Evolutionary conservation across 2,329 filamentous ascomycete genomes (phyloP), one percentile per base, ranked within the genome.

Genomic region (Fusarium pseudoanthophilum): DNA sequence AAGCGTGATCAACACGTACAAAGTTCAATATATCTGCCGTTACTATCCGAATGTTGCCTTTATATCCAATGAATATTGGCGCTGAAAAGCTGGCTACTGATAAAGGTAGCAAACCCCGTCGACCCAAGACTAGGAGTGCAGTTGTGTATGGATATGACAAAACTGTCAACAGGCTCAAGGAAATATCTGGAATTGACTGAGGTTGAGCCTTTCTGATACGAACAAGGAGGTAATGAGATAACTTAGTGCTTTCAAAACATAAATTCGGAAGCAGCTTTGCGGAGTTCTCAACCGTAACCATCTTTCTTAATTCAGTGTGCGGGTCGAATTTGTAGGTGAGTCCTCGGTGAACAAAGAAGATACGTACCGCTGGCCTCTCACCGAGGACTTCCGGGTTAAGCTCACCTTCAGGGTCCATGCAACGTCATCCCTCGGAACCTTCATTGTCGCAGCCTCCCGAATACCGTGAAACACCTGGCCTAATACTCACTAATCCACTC

Each of bases 361-460:
- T 72, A 77, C 75, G 75, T 76, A 77, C 70, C 51, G 7, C 7
- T 7, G 18, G 11, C 6, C 26, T 42, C 62, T 72, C 68, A 74
- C 67, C 66, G 72, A 73, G 39, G 42, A 40, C 57, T 57, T 51
- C 53, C 57, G 49, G 62, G 67, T 63, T 68, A 68, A 61, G 55
- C 28, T 70, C 60, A 57, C 63, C 52, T 62, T 42, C 62, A 60
- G 56, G 62, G 67, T 64, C 58, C 60, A 63, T 76, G 74, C 74
- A 80, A 80, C 79, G 78, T 80, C 79, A 80, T 80, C 77, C 73
- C 64, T 70, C 75, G 69, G 45, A 63, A 61, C 66, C 61, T 69
- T 36, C 55, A 52, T 67, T 72, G 68, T 77, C 73, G 75, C 78
- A 78, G 67, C 61, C 71, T 68, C 63, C 21, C 39, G 18, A 68